Conservation (phyloP, 2,329 filamentous ascomycete genomes). For the Ascochyta fabae region DNA sequence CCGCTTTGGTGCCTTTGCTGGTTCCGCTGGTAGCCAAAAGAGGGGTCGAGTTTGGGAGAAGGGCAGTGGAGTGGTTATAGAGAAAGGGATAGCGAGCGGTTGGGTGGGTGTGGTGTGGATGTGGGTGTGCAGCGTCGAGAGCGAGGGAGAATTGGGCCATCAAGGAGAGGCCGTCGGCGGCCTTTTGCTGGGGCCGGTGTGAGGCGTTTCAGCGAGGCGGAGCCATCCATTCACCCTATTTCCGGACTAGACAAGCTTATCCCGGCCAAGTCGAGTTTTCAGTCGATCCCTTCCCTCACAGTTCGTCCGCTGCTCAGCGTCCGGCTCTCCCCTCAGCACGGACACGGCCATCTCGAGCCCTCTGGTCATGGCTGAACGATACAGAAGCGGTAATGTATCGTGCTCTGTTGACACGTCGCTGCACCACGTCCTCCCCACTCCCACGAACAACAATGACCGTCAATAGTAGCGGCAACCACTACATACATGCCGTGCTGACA, state of each 20-base stretch:
- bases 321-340: background rate
- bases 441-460: background rate
- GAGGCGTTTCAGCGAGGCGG: slow-evolving; percentile 36
- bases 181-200: slow-evolving; percentile 35
- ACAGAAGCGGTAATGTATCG: slow-evolving; percentile 11
- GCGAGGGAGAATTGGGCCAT: slow-evolving; percentile 11
- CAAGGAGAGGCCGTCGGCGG: slow-evolving; percentile 15
- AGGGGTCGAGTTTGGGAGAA: background rate
- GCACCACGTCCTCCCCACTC: background rate
- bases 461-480: background rate
- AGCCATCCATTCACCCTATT: slow-evolving; percentile 16
- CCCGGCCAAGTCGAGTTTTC: slow-evolving; percentile 15
- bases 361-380: background rate
- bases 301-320: slow-evolving; percentile 10
- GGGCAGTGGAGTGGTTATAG: slow-evolving; percentile 6
- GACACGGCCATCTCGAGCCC: background rate
- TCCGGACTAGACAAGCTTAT: slow-evolving; percentile 22
- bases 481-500: background rate
- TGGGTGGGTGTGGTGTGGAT: background rate
- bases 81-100: slow-evolving; percentile 15
- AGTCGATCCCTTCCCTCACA: slow-evolving; percentile 11
- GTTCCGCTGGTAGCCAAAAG: background rate
- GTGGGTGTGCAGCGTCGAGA: slow-evolving; percentile 8
- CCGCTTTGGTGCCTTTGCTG: background rate
- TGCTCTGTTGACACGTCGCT: background rate